phyloP scores from a whole-genome alignment of 768 basidiomycete species.

The Russula abietina region DNA sequence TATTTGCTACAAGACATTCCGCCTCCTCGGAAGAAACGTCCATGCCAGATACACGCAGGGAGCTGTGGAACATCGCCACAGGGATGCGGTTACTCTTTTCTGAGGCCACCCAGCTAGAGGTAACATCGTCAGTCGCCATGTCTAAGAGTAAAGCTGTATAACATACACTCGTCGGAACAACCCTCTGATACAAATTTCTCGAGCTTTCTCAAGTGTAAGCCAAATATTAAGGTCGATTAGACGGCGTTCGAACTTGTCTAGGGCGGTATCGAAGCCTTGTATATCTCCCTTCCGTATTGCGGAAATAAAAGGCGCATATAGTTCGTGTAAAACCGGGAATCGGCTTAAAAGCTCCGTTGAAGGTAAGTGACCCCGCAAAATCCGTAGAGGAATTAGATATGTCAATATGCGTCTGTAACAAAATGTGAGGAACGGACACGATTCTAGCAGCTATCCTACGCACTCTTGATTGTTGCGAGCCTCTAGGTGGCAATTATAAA shows the following conservation, averaged over 20 bases:
- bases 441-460: conserved; percentile 28
- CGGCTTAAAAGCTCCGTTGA: conserved; percentile 60
- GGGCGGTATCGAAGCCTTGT: conserved; percentile 68
- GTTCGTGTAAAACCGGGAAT: conserved; percentile 63
- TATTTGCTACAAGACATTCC: conserved; percentile 90
- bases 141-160: conserved; percentile 1
- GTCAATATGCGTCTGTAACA: conserved; percentile 73
- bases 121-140: not conserved
- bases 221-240: conserved; percentile 85
- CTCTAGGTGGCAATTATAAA: conserved; percentile 70
- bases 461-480: conserved; percentile 81
- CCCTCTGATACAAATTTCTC: conserved; percentile 80
- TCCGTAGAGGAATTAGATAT: conserved; percentile 83
- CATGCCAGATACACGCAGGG: conserved; percentile 63
- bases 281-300: conserved; percentile 79
- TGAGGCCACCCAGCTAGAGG: conserved; percentile 68
- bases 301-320: conserved; percentile 75
- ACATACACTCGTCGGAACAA: conserved; percentile 74
- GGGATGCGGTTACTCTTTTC: conserved; percentile 74
- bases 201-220: conserved; percentile 79
- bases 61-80: conserved; percentile 73
- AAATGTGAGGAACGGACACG: conserved; percentile 4
- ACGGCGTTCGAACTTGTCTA: conserved; percentile 62
- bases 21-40: conserved; percentile 74
- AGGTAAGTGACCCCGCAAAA: conserved; percentile 84